Evolutionary conservation across 192 early-diverging fungal genomes (phyloP).

Genomic region (Bifiguratus adelaidae): DNA sequence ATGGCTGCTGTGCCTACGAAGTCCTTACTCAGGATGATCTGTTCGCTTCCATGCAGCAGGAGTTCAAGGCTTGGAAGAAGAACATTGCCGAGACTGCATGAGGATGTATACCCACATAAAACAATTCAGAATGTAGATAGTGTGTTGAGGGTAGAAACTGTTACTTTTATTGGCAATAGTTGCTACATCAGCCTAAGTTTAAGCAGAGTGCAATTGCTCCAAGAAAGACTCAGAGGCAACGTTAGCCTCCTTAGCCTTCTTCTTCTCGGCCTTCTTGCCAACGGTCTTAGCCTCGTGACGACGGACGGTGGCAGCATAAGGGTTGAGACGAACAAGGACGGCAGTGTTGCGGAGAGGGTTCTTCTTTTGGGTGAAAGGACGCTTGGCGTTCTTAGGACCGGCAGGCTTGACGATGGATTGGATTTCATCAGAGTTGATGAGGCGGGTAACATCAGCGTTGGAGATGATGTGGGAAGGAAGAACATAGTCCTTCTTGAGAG

Average conservation of each 20-base stretch:
- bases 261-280: constrained; percentile 46
- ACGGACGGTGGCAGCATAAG: constrained; percentile 84
- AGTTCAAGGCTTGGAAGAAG: too few relatives aligned
- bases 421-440: constrained; percentile 96
- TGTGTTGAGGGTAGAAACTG: too few relatives aligned
- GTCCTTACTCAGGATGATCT: too few relatives aligned
- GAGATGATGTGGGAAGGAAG: constrained; percentile 80
- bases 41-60: too few relatives aligned
- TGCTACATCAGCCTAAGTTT: too few relatives aligned
- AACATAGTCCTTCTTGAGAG: constrained; percentile 82
- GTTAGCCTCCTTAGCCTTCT: constrained; percentile 34
- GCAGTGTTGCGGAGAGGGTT: constrained; percentile 93
- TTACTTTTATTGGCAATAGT: too few relatives aligned
- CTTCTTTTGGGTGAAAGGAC: constrained; percentile 97
- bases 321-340: constrained; percentile 92
- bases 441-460: constrained; percentile 90
- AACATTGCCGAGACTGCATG: too few relatives aligned
- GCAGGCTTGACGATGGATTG: constrained; percentile 88
- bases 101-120: too few relatives aligned
- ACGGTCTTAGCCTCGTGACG: constrained; percentile 58
- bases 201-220: too few relatives aligned
- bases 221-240: constrained; percentile 6
- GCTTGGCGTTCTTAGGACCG: constrained; percentile 67
- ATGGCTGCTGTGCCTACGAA: too few relatives aligned
- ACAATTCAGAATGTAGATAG: too few relatives aligned